Conservation (phyloP, 2,329 filamentous ascomycete genomes). For the Sporothrix brunneoviolacea region DNA sequence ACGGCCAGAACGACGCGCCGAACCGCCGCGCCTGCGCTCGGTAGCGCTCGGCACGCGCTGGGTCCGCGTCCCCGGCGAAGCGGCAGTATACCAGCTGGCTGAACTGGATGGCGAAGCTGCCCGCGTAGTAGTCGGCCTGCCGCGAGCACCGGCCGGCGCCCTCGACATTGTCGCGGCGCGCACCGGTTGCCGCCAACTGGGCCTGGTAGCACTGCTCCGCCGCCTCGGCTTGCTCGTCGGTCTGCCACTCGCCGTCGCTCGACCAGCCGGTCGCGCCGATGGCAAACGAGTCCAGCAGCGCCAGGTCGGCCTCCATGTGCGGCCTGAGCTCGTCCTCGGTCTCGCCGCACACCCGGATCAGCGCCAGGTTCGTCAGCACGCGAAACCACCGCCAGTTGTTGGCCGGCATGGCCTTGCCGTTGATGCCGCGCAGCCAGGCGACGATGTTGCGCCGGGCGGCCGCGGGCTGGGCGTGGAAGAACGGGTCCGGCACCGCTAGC, state of each 20-base stretch:
- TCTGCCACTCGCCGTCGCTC: conserved; percentile 16
- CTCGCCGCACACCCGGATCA: conserved; percentile 9
- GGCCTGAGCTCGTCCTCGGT: not conserved
- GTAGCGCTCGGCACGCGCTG: conserved; percentile 25
- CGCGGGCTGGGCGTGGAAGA: conserved; percentile 25
- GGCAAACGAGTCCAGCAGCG: conserved; percentile 16
- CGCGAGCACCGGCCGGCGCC: no score
- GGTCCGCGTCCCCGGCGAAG: conserved; percentile 30
- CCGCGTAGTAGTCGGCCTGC: conserved; percentile 20
- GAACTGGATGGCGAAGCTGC: conserved; percentile 22
- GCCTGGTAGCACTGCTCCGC: no score
- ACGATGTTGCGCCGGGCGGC: conserved; percentile 26
- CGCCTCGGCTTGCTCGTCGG: not conserved
- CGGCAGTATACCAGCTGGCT: conserved; percentile 33
- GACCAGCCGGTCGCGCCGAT: conserved; percentile 14
- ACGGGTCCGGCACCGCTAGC: conserved; percentile 34
- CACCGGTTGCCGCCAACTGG: no score
- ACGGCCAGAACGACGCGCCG: conserved; percentile 32
- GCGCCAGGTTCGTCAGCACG: conserved; percentile 17
- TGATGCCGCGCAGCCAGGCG: conserved; percentile 16
- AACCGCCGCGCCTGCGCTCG: conserved; percentile 30
- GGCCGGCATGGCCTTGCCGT: conserved; percentile 15
- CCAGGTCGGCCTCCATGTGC: conserved; percentile 12
- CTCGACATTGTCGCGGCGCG: no score
- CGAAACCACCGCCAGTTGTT: conserved; percentile 20